A percentile compares a stretch with the other conserved stretches of the same genome.
Evolutionary conservation across 345 rosid species (phyloP).

Genomic region (Hypericum androsaemum): DNA sequence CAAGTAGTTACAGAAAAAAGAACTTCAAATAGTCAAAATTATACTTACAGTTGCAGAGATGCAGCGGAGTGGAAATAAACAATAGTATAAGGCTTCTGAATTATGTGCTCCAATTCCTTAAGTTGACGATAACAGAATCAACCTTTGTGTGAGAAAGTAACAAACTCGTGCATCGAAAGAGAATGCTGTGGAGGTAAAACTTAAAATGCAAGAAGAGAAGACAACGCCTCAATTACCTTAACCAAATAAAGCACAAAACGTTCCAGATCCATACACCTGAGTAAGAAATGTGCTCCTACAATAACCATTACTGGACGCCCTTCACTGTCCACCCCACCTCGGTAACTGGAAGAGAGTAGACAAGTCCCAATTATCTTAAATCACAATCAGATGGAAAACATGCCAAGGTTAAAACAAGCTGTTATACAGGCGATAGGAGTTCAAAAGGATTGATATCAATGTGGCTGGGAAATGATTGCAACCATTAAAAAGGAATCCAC

Average conservation of each 20-base stretch:
- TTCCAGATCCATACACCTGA: slow-evolving; percentile 91
- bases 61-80: slow-evolving; percentile 95
- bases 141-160: neutral
- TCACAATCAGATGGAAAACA: neutral
- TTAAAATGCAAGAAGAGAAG: too few relatives aligned
- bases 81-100: slow-evolving; percentile 86
- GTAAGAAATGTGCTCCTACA: slow-evolving; percentile 95
- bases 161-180: neutral
- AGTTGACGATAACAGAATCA: slow-evolving; percentile 8
- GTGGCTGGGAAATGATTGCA: slow-evolving; percentile 4
- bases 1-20: too few relatives aligned
- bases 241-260: slow-evolving; percentile 71
- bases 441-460: neutral
- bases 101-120: slow-evolving; percentile 96
- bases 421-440: too few relatives aligned
- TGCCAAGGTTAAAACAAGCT: slow-evolving; percentile 1
- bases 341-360: slow-evolving; percentile 52
- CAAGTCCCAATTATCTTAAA: slow-evolving; percentile 11
- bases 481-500: too few relatives aligned
- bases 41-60: slow-evolving; percentile 81
- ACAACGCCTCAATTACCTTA: slow-evolving; percentile 33
- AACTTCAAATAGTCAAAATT: neutral
- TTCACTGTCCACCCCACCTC: slow-evolving; percentile 93
- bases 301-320: slow-evolving; percentile 91
- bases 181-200: neutral